Evolutionary conservation across 371 early-diverging fungal species (phyloP), one percentile per base, ranked within the genome.

Genomic region (Nematocida sp.): DNA sequence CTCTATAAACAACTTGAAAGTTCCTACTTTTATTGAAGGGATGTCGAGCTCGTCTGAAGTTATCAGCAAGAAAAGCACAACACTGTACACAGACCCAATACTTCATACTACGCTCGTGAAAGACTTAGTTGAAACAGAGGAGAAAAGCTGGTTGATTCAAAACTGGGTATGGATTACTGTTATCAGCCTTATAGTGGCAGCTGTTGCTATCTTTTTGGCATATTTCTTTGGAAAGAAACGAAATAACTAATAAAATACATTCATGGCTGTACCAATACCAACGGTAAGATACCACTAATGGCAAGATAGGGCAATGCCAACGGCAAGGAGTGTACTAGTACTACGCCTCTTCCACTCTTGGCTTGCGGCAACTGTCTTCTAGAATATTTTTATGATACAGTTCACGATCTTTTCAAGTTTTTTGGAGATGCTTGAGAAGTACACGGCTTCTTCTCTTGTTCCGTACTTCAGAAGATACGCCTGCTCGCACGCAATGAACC

Each of bases 401-500:
- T 60, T 60, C 23, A 21, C 31, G 13, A 67, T 41, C 45, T 67
- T 67, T 46, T 67, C 67, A 46, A 67, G 27, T 37, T 67, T 67
- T 21, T 40, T 55, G 29, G 43, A 25, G 15, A 57, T 50, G 4
- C 34, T 2, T 13, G 45, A 57, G 11, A 58, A 67, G 13, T 15
- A 27, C 19, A 36, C 21, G 34, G 13, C 36, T 32, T 64, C 55
- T 29, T 45, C 25, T 3, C 21, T 32, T 43, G 13, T 37, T 7
- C 25, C 4, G 43, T 41, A n/a, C 13, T 41, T 41, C n/a, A 41
- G n/a, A 41, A 41, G n/a, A n/a, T 41, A n/a, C 13, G n/a, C 43
- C n/a, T 13, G 43, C 11, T n/a, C 11, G 43, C 11, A n/a, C 43
- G 43, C 43, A 11, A n/a, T 41, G 43, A 13, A 41, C n/a, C 11